These are phyloP conservation scores for Phaeosphaeria sp. DNA, from an alignment of 2,329 filamentous ascomycete species.

Conservation along the genomic window DNA sequence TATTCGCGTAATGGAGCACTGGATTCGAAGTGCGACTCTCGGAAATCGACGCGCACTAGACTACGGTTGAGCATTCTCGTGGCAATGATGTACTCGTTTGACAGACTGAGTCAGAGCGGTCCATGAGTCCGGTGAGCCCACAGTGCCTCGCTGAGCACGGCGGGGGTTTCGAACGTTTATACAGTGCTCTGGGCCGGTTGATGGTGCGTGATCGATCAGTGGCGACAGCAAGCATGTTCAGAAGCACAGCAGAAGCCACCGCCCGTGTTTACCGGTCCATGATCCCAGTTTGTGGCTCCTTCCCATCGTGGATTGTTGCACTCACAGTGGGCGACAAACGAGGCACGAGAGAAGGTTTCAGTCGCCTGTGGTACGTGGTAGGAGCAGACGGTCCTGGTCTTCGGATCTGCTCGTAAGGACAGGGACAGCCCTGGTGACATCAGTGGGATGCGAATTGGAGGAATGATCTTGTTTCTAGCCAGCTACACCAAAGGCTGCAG, in stretches of 20 bases:
- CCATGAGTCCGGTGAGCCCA: neutral
- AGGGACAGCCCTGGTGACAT: neutral
- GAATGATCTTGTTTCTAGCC: neutral
- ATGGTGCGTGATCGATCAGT: neutral
- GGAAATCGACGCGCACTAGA: neutral
- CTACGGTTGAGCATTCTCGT: neutral
- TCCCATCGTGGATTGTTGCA: conserved; percentile 7
- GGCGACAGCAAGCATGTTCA: neutral
- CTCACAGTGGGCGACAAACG: conserved; percentile 2
- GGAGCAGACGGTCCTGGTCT: neutral
- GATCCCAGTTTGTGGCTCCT: conserved; percentile 5
- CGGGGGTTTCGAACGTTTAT: neutral
- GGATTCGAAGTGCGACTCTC: neutral
- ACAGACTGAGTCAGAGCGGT: neutral
- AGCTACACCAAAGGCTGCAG: neutral
- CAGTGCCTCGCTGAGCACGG: neutral
- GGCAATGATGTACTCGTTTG: neutral
- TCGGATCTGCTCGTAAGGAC: neutral
- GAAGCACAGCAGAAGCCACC: conserved; percentile 8
- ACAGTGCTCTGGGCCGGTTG: neutral
- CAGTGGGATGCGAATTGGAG: neutral
- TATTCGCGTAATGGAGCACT: neutral
- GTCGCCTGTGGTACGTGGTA: neutral
- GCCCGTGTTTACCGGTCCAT: conserved; percentile 2
- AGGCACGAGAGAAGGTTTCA: neutral